Conservation (phyloP, 2,329 filamentous ascomycete genomes). For the Nothophaeocryptopus gaeumannii region DNA sequence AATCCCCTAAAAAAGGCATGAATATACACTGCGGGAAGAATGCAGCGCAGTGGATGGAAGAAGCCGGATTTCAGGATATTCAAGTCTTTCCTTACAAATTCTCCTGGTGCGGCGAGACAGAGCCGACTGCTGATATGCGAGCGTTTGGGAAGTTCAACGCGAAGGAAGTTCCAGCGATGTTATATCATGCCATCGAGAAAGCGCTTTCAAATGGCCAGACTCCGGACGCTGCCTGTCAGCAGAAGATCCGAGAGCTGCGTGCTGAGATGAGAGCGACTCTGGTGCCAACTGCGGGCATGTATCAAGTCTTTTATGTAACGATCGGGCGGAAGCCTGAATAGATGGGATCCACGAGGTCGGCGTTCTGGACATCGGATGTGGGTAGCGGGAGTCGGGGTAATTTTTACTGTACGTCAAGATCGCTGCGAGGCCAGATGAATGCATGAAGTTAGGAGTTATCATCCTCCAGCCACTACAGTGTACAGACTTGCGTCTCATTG, state of each 20-base stretch:
- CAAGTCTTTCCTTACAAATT: conserved; percentile 7
- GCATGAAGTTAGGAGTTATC: too few relatives aligned
- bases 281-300: neutral
- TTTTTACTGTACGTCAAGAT: too few relatives aligned
- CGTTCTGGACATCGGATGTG: too few relatives aligned
- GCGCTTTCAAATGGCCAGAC: neutral
- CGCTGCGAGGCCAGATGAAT: too few relatives aligned
- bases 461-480: too few relatives aligned
- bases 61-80: conserved; percentile 13
- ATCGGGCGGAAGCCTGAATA: conserved; percentile 16
- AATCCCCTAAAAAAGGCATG: conserved; percentile 6
- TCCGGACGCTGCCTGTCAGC: neutral
- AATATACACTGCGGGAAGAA: conserved; percentile 9
- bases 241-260: conserved; percentile 8
- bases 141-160: conserved; percentile 11
- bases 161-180: conserved; percentile 7
- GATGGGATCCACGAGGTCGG: neutral
- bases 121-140: conserved; percentile 8
- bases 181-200: conserved; percentile 11
- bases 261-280: conserved; percentile 13
- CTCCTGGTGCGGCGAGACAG: conserved; percentile 4
- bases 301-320: conserved; percentile 13
- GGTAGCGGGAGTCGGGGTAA: too few relatives aligned
- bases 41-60: conserved; percentile 8
- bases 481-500: too few relatives aligned